Conservation (phyloP, 1,139 yeast genomes). For the Suhomyces guaymorum region DNA sequence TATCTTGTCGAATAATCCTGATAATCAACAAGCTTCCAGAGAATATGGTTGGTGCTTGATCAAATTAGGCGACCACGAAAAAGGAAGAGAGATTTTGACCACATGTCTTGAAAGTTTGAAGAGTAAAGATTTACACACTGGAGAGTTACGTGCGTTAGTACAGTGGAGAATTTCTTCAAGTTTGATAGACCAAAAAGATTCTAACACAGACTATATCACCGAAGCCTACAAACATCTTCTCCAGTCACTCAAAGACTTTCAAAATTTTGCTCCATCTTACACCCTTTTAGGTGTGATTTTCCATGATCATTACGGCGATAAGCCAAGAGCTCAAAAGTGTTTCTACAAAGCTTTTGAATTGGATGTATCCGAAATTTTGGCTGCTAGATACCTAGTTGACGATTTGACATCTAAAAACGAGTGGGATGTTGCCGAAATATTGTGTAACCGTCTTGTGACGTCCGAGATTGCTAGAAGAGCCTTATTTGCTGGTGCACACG, state of each 20-base stretch:
- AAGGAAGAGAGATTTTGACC: constrained; percentile 56
- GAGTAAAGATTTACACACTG: constrained; percentile 54
- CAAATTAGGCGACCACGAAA: constrained; percentile 47
- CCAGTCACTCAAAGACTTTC: constrained; percentile 61
- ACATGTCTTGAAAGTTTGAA: constrained; percentile 43
- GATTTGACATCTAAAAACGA: constrained; percentile 66
- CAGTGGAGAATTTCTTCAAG: constrained; percentile 77
- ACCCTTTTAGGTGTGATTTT: constrained; percentile 79
- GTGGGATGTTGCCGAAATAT: constrained; percentile 83
- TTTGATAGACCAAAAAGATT: constrained; percentile 27
- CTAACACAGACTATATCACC: constrained; percentile 32
- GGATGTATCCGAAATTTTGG: constrained; percentile 69
- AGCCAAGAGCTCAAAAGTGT: constrained; percentile 76
- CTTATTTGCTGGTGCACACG: constrained; percentile 38
- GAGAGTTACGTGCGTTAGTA: constrained; percentile 58
- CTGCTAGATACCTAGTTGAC: constrained; percentile 72
- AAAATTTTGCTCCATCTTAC: constrained; percentile 71
- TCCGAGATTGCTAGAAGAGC: constrained; percentile 60
- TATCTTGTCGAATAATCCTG: constrained; percentile 53
- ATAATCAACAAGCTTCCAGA: constrained; percentile 59
- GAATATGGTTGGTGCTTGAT: constrained; percentile 83
- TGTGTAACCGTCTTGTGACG: constrained; percentile 64
- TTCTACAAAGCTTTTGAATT: constrained; percentile 88
- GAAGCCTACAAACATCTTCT: constrained; percentile 55
- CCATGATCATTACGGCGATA: constrained; percentile 56